Evolutionary conservation across 441 rosid species (phyloP).

Genomic region (Gossypium schwendimanii): DNA sequence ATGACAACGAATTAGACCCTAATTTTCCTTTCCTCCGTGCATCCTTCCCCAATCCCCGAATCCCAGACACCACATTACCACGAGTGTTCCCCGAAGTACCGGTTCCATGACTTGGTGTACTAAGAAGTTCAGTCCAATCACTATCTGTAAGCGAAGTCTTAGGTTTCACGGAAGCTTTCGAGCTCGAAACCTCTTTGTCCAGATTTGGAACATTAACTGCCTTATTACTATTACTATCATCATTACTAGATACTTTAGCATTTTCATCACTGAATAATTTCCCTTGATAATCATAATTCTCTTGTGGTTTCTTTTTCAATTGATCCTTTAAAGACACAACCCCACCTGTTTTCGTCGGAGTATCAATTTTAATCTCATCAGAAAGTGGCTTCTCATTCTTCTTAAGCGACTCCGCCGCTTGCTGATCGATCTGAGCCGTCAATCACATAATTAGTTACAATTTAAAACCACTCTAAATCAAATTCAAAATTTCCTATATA

Average conservation of each 20-base stretch:
- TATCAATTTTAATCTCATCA: conserved; percentile 39
- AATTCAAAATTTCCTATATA: not conserved
- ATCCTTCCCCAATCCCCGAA: conserved; percentile 46
- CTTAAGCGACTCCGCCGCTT: conserved; percentile 83
- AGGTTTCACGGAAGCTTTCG: conserved; percentile 25
- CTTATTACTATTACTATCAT: conserved; percentile 11
- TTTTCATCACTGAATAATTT: conserved; percentile 40
- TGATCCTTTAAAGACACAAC: conserved; percentile 77
- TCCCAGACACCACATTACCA: conserved; percentile 32
- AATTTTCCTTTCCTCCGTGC: conserved; percentile 37
- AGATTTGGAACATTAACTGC: conserved; percentile 17
- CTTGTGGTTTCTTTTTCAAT: conserved; percentile 50
- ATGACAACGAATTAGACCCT: conserved; percentile 23
- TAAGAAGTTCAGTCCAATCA: conserved; percentile 84
- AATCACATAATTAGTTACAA: conserved; percentile 13
- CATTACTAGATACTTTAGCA: conserved; percentile 13
- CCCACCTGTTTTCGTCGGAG: conserved; percentile 37
- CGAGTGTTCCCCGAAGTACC: conserved; percentile 14
- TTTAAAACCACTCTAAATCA: conserved; percentile 12
- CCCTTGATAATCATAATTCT: conserved; percentile 33
- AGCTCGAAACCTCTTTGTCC: conserved; percentile 27
- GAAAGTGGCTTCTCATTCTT: conserved; percentile 60
- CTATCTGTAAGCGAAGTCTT: conserved; percentile 54
- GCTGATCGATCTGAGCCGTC: conserved; percentile 74
- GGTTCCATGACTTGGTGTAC: conserved; percentile 39